These are phyloP conservation scores for Candida pseudoviswanathii DNA, from an alignment of 1,139 yeast species.

Conservation along the genomic window DNA sequence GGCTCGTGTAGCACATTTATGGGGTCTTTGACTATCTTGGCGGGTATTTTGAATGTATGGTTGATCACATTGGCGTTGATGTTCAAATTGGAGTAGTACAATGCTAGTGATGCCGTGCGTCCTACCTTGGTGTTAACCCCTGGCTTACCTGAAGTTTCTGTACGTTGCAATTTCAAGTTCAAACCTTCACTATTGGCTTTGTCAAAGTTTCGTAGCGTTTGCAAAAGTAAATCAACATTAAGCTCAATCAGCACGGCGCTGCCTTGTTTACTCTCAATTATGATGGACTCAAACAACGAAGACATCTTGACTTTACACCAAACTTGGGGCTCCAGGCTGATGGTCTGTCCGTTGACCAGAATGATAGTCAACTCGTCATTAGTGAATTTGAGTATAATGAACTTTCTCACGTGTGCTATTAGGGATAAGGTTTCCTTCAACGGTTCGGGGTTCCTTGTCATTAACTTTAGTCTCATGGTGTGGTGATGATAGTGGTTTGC, in stretches of 20 bases:
- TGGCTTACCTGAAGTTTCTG: conserved; percentile 35
- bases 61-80: conserved; percentile 40
- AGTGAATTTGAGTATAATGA: conserved; percentile 48
- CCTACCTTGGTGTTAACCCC: conserved; percentile 28
- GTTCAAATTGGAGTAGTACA: conserved; percentile 46
- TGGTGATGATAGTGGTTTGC: neutral
- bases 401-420: conserved; percentile 32
- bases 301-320: conserved; percentile 56
- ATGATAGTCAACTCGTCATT: conserved; percentile 48
- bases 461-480: conserved; percentile 38
- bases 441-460: conserved; percentile 31
- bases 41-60: conserved; percentile 63
- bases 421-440: conserved; percentile 34
- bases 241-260: conserved; percentile 55
- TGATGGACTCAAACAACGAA: conserved; percentile 50
- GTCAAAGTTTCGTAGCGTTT: conserved; percentile 57
- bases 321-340: conserved; percentile 57
- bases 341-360: conserved; percentile 42
- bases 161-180: conserved; percentile 53
- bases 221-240: conserved; percentile 56
- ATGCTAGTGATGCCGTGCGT: conserved; percentile 53
- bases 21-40: conserved; percentile 49
- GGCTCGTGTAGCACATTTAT: conserved; percentile 53
- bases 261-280: conserved; percentile 49
- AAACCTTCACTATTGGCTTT: conserved; percentile 52